A percentile compares a stretch with the other conserved stretches of the same genome.
phyloP scores from a whole-genome alignment of 495 filamentous ascomycete genomes.

The Lophium mytilinum region DNA sequence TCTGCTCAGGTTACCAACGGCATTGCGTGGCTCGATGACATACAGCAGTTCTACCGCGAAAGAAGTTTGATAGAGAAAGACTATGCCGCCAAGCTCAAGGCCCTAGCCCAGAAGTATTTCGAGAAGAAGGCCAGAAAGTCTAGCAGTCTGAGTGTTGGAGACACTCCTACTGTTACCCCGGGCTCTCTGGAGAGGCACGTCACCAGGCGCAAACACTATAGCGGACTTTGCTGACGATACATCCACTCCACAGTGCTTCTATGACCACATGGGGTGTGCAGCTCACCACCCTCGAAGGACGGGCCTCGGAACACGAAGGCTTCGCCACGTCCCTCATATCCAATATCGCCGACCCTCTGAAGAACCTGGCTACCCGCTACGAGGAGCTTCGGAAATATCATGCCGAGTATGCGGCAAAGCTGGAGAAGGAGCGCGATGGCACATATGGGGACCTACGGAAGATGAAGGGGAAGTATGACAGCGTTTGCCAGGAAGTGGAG shows the following conservation, averaged over 20 bases:
- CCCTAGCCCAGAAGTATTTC: conserved; percentile 86
- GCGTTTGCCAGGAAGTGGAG: conserved; percentile 89
- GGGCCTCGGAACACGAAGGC: conserved; percentile 81
- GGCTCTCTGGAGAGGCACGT: conserved; percentile 79
- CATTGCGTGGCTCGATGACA: conserved; percentile 91
- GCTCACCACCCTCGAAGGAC: conserved; percentile 76
- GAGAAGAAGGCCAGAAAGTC: conserved; percentile 93
- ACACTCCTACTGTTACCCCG: conserved; percentile 85
- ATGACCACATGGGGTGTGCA: conserved; percentile 96
- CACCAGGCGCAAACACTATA: background rate
- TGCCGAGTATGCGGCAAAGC: conserved; percentile 74
- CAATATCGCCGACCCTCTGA: conserved; percentile 79
- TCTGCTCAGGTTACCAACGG: conserved; percentile 61
- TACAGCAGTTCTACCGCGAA: conserved; percentile 95
- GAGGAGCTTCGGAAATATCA: conserved; percentile 92
- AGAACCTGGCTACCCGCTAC: conserved; percentile 59
- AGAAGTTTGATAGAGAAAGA: conserved; percentile 91
- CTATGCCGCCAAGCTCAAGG: conserved; percentile 78
- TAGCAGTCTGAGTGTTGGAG: conserved; percentile 82
- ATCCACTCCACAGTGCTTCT: conserved; percentile 54
- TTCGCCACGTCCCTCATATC: conserved; percentile 65
- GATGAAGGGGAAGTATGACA: conserved; percentile 86
- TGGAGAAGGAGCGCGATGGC: conserved; percentile 80
- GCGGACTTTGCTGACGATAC: background rate
- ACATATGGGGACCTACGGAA: conserved; percentile 83